phyloP scores from a whole-genome alignment of 208 protist species.

The Crithidia acanthocephali region DNA sequence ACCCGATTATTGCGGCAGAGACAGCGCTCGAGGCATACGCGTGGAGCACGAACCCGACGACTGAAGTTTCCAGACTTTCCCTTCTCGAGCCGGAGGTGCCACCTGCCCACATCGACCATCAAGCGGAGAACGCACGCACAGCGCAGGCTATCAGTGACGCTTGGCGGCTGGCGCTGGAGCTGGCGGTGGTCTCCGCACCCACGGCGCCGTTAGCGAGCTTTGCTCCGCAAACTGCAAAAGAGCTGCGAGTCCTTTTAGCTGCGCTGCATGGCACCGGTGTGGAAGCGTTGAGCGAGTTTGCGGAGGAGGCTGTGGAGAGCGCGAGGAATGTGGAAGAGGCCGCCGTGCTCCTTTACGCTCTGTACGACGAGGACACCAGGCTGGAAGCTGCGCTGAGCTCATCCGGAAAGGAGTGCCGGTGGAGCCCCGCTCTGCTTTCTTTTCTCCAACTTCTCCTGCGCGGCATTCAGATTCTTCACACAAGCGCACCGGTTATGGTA shows the following conservation, averaged over 20 bases:
- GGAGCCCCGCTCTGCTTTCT: neutral
- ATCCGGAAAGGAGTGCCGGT: neutral
- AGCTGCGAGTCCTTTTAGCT: neutral
- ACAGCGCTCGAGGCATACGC: neutral
- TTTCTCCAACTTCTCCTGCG: constrained; percentile 1
- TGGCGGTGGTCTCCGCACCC: neutral
- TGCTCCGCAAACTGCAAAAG: too few relatives aligned
- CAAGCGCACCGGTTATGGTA: neutral
- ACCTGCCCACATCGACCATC: neutral
- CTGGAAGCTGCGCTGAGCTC: constrained; percentile 3
- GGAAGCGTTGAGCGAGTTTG: neutral
- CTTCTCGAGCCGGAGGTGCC: neutral
- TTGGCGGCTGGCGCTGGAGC: neutral
- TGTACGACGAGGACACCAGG: constrained; percentile 4
- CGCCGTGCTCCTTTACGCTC: constrained; percentile 1
- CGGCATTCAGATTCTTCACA: neutral
- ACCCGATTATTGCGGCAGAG: constrained; percentile 1
- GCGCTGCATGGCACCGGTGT: neutral
- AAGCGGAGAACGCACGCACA: neutral
- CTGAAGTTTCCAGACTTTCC: neutral
- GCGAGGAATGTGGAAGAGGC: constrained; percentile 2
- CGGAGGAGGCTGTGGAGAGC: neutral
- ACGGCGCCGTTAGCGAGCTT: neutral
- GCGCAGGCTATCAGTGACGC: neutral
- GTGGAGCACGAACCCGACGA: neutral